Percentiles rank a stretch among this genome's conserved stretches.
Conservation (phyloP, 2,329 filamentous ascomycete genomes). For the Paracoccidioides brasiliensis region DNA sequence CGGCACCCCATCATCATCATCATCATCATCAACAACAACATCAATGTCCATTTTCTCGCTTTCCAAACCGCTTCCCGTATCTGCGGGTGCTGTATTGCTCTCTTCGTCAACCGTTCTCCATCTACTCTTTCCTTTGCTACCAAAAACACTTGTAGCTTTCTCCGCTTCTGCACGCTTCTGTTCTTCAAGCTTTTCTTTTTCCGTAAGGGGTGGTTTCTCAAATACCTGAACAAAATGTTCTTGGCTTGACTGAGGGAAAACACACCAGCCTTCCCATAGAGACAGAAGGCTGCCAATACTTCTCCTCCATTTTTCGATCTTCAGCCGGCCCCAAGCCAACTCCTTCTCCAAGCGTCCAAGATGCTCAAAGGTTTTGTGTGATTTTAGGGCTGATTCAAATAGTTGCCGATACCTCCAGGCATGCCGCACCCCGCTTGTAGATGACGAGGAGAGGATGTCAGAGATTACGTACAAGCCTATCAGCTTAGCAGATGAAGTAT, state of each 20-base stretch:
- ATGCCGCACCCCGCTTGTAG: slow-evolving; percentile 63
- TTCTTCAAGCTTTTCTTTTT: slow-evolving; percentile 32
- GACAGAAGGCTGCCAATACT: slow-evolving; percentile 56
- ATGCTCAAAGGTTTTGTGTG: slow-evolving; percentile 57
- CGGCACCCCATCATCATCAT: slow-evolving; percentile 19
- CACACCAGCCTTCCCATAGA: slow-evolving; percentile 53
- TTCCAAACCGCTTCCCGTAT: slow-evolving; percentile 5
- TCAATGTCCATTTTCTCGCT: slow-evolving; percentile 17
- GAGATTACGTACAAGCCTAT: slow-evolving; percentile 69
- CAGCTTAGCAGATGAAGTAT: slow-evolving; percentile 60
- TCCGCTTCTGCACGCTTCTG: slow-evolving; percentile 31
- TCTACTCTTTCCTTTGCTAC: slow-evolving; percentile 30
- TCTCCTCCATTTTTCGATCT: slow-evolving; percentile 73
- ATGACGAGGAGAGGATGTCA: slow-evolving; percentile 68
- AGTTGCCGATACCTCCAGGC: slow-evolving; percentile 77
- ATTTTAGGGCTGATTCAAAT: slow-evolving; percentile 59
- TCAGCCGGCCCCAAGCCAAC: slow-evolving; percentile 64
- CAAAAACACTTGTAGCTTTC: slow-evolving; percentile 23
- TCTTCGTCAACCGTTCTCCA: slow-evolving; percentile 37
- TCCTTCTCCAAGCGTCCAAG: slow-evolving; percentile 62
- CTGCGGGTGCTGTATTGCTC: slow-evolving; percentile 13
- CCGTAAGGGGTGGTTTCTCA: slow-evolving; percentile 51
- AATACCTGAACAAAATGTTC: slow-evolving; percentile 59
- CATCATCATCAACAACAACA: too few species aligned
- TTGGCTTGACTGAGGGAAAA: slow-evolving; percentile 61